A percentile compares a stretch with the other conserved stretches of the same genome.
Evolutionary conservation across 1,284 basidiomycete genomes (phyloP).

Genomic region (Melanopsichium pennsylvanicum): DNA sequence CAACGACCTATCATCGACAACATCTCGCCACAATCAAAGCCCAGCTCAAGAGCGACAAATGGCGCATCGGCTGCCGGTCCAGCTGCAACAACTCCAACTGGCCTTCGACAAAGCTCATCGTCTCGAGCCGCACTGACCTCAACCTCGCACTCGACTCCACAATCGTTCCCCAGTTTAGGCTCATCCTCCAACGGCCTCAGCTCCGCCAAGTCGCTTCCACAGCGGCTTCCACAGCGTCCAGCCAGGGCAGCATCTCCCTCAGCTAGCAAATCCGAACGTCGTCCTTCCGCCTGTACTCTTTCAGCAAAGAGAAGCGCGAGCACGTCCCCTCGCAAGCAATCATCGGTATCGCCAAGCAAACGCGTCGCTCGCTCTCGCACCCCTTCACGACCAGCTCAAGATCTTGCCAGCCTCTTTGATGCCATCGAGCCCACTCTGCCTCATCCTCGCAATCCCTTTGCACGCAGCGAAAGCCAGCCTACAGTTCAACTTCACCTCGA

Average conservation of each 20-base stretch:
- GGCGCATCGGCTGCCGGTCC: background rate
- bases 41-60: background rate
- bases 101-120: background rate
- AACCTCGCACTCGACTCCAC: slow-evolving; percentile 8
- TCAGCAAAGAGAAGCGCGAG: slow-evolving; percentile 29
- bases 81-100: slow-evolving; percentile 2
- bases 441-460: slow-evolving; percentile 21
- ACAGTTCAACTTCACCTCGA: slow-evolving; percentile 8
- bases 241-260: slow-evolving; percentile 26
- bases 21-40: slow-evolving; percentile 1
- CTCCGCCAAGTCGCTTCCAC: slow-evolving; percentile 22
- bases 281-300: slow-evolving; percentile 1
- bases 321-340: slow-evolving; percentile 25
- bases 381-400: slow-evolving; percentile 34
- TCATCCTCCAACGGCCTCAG: slow-evolving; percentile 1
- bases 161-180: slow-evolving; percentile 8
- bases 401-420: slow-evolving; percentile 37
- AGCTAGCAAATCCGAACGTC: slow-evolving; percentile 4
- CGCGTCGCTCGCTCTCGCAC: slow-evolving; percentile 24
- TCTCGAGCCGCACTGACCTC: slow-evolving; percentile 5
- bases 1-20: background rate
- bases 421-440: slow-evolving; percentile 26
- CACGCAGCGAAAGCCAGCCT: slow-evolving; percentile 37
- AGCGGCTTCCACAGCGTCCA: slow-evolving; percentile 25
- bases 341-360: slow-evolving; percentile 25